Evolutionary conservation across 208 protist species (phyloP).

Genomic region (Trypanosomatidae sp.): DNA sequence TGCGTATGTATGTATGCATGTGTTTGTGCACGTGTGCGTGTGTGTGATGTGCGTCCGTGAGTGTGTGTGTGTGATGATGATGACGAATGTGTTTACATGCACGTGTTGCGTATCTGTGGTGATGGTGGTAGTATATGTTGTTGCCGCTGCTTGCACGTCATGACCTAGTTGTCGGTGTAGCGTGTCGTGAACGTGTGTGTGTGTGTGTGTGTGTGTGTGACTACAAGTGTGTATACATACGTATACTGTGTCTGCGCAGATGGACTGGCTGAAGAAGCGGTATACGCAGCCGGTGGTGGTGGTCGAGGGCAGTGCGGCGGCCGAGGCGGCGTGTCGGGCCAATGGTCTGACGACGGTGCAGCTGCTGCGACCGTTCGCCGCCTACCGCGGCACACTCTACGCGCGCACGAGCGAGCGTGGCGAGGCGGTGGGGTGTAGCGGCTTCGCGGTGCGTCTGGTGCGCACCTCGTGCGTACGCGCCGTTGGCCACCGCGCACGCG

Average conservation of each 20-base stretch:
- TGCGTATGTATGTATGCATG: no score
- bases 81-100: no score
- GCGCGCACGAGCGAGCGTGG: constrained; percentile 34
- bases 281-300: constrained; percentile 62
- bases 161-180: constrained; percentile 2
- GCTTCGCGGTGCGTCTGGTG: constrained; percentile 62
- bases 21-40: no score
- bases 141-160: no score
- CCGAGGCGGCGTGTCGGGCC: constrained; percentile 21
- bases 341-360: constrained; percentile 63
- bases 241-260: constrained; percentile 12
- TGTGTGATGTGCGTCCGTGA: no score
- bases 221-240: constrained; percentile 2
- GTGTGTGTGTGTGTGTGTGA: not conserved
- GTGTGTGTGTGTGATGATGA: no score
- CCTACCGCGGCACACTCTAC: constrained; percentile 16
- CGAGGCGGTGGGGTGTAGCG: constrained; percentile 18
- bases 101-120: no score
- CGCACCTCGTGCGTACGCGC: constrained; percentile 48
- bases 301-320: constrained; percentile 26
- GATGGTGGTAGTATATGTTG: no score
- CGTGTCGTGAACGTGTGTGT: constrained; percentile 7
- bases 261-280: constrained; percentile 49
- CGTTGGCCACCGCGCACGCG: constrained; percentile 7
- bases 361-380: constrained; percentile 53